A percentile compares a stretch with the other conserved stretches of the same genome.
These are phyloP conservation scores for Pyrrhoderma noxium DNA, from an alignment of 1,284 basidiomycete species.

Conservation along the genomic window DNA sequence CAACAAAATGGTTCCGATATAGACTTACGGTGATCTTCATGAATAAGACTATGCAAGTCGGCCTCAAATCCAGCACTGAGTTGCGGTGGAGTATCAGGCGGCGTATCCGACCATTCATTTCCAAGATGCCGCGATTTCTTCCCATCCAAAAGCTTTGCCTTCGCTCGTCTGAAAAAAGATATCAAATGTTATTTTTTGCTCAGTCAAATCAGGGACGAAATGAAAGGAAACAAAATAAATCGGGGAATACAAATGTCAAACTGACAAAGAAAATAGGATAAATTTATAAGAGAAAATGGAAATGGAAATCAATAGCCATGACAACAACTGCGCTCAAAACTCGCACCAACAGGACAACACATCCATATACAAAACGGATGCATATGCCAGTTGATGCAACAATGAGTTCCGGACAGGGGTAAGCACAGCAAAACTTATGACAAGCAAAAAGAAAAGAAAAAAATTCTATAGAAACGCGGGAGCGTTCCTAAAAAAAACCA, in stretches of 20 bases:
- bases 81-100: slow-evolving; percentile 46
- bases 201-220: too few relatives aligned
- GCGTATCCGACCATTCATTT: slow-evolving; percentile 29
- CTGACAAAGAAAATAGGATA: slow-evolving; percentile 3
- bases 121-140: slow-evolving; percentile 38
- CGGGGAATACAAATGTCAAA: background rate
- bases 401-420: too few relatives aligned
- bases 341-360: slow-evolving; percentile 2
- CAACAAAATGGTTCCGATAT: slow-evolving; percentile 14
- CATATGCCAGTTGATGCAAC: too few relatives aligned
- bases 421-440: background rate
- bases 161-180: slow-evolving; percentile 57
- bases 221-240: background rate
- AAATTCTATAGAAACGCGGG: too few relatives aligned
- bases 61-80: slow-evolving; percentile 46
- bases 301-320: slow-evolving; percentile 8
- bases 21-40: slow-evolving; percentile 61
- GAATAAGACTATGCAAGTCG: slow-evolving; percentile 56
- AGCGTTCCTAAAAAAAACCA: background rate
- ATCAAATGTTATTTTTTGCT: too few relatives aligned
- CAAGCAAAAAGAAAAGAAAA: slow-evolving; percentile 6
- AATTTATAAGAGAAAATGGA: background rate
- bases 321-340: slow-evolving; percentile 10
- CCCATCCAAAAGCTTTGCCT: slow-evolving; percentile 63
- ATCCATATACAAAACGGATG: too few relatives aligned